Conservation (phyloP, 208 protist species). For the Wallacemonas sp. region DNA sequence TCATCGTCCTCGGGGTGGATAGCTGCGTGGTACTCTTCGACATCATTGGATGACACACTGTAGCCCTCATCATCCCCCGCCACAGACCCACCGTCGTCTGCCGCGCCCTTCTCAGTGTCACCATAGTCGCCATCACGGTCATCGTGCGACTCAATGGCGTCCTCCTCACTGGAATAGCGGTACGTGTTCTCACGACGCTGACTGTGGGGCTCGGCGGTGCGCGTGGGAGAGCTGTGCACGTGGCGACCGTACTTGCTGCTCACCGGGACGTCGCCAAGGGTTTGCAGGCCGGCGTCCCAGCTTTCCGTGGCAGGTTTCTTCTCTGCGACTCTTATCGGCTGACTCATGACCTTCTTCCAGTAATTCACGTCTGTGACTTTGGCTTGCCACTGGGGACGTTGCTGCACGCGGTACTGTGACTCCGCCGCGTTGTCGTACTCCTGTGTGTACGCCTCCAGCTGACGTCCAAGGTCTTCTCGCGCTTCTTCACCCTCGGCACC, state of each 20-base stretch:
- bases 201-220: neutral
- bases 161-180: neutral
- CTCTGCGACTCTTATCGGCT: neutral
- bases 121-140: too few relatives aligned
- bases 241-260: slow-evolving; percentile 24
- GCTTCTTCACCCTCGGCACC: too few relatives aligned
- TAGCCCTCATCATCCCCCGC: slow-evolving; percentile 4
- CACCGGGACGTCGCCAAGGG: slow-evolving; percentile 18
- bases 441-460: slow-evolving; percentile 2
- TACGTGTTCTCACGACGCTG: neutral
- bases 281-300: slow-evolving; percentile 6
- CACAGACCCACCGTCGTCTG: slow-evolving; percentile 12
- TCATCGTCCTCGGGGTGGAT: neutral
- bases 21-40: neutral
- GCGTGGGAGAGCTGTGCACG: slow-evolving; percentile 19
- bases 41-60: neutral
- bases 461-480: neutral
- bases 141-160: too few relatives aligned
- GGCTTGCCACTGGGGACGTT: slow-evolving; percentile 18
- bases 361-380: slow-evolving; percentile 21
- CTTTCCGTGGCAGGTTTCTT: neutral
- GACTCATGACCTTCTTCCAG: slow-evolving; percentile 23
- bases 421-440: slow-evolving; percentile 2
- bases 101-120: too few relatives aligned
- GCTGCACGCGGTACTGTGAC: neutral